Base-by-base conservation (phyloP, 768 basidiomycete genomes). In the Trametes cinnabarina region DNA sequence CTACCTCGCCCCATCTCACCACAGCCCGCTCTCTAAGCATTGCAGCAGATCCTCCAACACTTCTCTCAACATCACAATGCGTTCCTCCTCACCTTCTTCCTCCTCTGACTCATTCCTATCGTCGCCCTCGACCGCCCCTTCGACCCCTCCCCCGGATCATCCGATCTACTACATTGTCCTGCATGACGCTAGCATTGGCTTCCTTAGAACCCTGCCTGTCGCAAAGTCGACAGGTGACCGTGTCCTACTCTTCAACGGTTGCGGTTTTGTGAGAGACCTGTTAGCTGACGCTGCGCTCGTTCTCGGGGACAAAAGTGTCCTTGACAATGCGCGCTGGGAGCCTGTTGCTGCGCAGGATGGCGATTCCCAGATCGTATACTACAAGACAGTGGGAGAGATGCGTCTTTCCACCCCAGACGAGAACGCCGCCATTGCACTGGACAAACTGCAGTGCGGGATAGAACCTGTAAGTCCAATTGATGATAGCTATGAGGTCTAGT, bases 231-330 rank as follows among this genome's bases (percentile, higher is more conserved):
- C 47, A 50, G 41, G 35, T 17, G 67, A 68, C 53, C 64, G 63
- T 22, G 59, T 63, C 15, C 58, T 68, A 39, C 41, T 63, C 39
- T 64, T 60, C 54, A 55, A 32, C 22, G 67, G 67, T 10, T 10
- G 4, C 6, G 67, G 67, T 7, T 0, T 40, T n/a, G 50, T 58
- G 3, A 37, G 51, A 20, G 39, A 26, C 11, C 49, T 66, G 12
- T 62, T 68, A 23, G 42, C 42, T 2, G 52, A 52, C 15, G 67
- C 67, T 1, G 59, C 55, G 1, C 59, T 61, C 15, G 34, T 63
- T 11, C 53, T 68, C 30, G 54, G 54, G 32, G 65, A 66, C 44
- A 55, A 56, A 50, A 43, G 43, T n/a, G 17, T 57, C 22, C 19
- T 60, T 17, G 51, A 58, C n/a, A 47, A 42, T 19, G 55, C 52